These are phyloP conservation scores for Cymbopogon citratus DNA, from an alignment of 176 grass and related monocot genomes.

Conservation along the genomic window DNA sequence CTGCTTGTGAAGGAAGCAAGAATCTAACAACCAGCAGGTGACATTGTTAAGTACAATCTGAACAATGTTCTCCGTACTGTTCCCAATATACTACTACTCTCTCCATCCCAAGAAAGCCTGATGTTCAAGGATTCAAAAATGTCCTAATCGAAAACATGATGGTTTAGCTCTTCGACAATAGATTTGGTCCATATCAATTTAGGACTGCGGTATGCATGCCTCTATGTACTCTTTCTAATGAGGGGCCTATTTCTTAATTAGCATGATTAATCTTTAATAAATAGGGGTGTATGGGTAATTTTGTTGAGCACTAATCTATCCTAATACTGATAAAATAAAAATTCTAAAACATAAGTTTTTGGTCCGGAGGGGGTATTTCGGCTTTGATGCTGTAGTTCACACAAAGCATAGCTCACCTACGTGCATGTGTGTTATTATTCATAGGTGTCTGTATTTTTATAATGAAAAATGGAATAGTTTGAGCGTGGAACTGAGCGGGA, in stretches of 20 bases:
- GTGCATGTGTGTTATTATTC: conserved; percentile 17
- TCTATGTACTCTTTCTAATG: background rate
- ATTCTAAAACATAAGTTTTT: no score
- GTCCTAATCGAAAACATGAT: no score
- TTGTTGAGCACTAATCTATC: no score
- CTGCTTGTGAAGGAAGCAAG: conserved; percentile 39
- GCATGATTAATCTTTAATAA: no score
- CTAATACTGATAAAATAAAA: no score
- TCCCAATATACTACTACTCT: background rate
- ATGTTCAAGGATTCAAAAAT: background rate
- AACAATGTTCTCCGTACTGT: background rate
- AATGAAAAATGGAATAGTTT: conserved; percentile 6
- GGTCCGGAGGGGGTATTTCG: background rate
- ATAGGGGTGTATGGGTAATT: no score
- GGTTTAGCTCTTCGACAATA: no score
- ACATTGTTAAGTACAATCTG: background rate
- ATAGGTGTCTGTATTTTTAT: background rate
- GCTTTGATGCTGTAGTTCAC: background rate
- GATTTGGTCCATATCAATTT: no score
- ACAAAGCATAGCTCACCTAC: background rate
- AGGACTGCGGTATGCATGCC: no score
- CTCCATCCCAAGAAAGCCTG: background rate
- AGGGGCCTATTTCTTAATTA: background rate
- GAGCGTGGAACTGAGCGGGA: background rate
- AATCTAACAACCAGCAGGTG: conserved; percentile 2